These are phyloP conservation scores for Fusarium sp. DNA, from an alignment of 2,329 filamentous ascomycete species.

Conservation along the genomic window DNA sequence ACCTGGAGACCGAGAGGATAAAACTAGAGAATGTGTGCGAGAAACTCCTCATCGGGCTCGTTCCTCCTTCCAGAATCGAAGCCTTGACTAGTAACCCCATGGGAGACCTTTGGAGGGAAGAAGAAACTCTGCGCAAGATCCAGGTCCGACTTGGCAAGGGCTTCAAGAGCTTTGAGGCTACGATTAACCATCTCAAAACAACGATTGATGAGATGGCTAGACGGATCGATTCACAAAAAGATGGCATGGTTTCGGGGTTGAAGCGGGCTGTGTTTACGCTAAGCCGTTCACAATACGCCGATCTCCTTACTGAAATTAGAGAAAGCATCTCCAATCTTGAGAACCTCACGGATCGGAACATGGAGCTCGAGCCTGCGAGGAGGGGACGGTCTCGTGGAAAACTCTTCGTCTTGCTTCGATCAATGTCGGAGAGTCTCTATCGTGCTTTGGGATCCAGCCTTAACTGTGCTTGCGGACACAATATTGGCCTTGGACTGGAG, in stretches of 20 bases:
- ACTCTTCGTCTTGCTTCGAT: background rate
- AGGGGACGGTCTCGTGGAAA: background rate
- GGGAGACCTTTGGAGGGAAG: conserved; percentile 1
- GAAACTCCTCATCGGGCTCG: conserved; percentile 4
- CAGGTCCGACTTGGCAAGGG: conserved; percentile 2
- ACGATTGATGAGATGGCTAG: background rate
- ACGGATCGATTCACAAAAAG: background rate
- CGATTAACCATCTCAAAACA: background rate
- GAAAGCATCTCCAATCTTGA: conserved; percentile 10
- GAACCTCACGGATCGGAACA: background rate
- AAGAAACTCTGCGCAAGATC: background rate
- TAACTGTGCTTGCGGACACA: background rate
- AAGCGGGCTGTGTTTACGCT: background rate
- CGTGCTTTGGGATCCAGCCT: background rate
- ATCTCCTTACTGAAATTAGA: background rate
- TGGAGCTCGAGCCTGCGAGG: background rate
- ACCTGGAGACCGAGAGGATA: conserved; percentile 8
- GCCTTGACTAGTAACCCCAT: background rate
- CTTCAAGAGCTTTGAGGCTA: conserved; percentile 1
- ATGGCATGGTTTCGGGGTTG: background rate
- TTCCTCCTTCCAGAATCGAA: background rate
- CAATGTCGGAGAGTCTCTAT: background rate
- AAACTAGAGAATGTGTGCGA: conserved; percentile 22
- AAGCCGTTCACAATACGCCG: background rate
- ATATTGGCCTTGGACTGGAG: background rate